phyloP scores from a whole-genome alignment of 305 asterid species.

The Solanum hybrid region DNA sequence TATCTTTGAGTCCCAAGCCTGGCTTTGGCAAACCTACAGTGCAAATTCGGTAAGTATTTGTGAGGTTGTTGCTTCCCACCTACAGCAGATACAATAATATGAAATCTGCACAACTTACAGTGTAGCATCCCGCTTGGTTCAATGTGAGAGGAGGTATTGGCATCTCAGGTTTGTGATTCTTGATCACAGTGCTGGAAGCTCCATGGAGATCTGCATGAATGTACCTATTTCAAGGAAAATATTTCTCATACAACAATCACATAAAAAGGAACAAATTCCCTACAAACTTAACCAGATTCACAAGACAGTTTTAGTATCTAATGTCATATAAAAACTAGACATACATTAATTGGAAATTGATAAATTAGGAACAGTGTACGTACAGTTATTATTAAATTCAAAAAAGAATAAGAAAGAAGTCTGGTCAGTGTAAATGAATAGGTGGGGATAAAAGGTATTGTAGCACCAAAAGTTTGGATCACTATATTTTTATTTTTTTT shows the following conservation, averaged over 20 bases:
- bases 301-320: neutral
- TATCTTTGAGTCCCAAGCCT: slow-evolving; percentile 98
- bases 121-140: slow-evolving; percentile 93
- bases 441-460: neutral
- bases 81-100: neutral
- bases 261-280: neutral
- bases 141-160: slow-evolving; percentile 93
- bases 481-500: no score
- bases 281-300: neutral
- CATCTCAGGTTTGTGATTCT: slow-evolving; percentile 82
- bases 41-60: neutral
- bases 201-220: slow-evolving; percentile 98
- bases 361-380: neutral
- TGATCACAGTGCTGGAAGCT: slow-evolving; percentile 94
- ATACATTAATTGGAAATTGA: neutral
- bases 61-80: neutral
- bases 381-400: neutral
- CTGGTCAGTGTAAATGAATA: neutral
- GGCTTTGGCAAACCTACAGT: slow-evolving; percentile 88
- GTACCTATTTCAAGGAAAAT: slow-evolving; percentile 46
- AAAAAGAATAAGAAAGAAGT: neutral
- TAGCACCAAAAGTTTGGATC: neutral
- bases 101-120: slow-evolving; percentile 39
- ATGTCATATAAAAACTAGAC: neutral
- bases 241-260: slow-evolving; percentile 4